Conservation (phyloP, 805 yeast genomes). For the Monosporozyma aquatica region DNA sequence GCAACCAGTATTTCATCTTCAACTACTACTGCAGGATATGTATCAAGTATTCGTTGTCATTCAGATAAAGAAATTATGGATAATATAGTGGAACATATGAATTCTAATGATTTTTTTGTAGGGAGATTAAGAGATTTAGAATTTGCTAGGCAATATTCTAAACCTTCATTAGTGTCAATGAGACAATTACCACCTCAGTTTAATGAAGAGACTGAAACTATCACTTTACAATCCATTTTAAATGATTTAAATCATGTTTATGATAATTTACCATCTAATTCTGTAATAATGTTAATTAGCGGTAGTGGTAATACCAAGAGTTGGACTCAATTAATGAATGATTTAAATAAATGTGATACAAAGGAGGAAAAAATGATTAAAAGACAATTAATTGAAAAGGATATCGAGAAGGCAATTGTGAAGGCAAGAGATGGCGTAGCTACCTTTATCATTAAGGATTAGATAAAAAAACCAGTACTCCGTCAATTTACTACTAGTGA, state of each 20-base stretch:
- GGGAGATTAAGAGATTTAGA: conserved; percentile 54
- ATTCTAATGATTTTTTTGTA: conserved; percentile 41
- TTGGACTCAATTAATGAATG: conserved; percentile 31
- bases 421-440: conserved; percentile 54
- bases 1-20: conserved; percentile 11
- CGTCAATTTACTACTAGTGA: no score
- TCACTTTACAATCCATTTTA: conserved; percentile 31
- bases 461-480: no score
- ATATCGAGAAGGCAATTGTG: conserved; percentile 38
- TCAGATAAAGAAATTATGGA: conserved; percentile 55
- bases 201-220: neutral
- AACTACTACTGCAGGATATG: neutral
- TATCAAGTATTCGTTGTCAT: conserved; percentile 33
- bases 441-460: conserved; percentile 40
- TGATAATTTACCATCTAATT: conserved; percentile 43
- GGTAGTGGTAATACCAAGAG: conserved; percentile 54
- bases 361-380: conserved; percentile 33
- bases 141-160: conserved; percentile 30
- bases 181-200: neutral
- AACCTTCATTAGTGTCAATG: conserved; percentile 14
- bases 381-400: conserved; percentile 36
- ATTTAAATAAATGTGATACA: conserved; percentile 36
- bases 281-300: conserved; percentile 52
- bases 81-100: conserved; percentile 30
- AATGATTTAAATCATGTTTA: conserved; percentile 41